phyloP scores from a whole-genome alignment of 1,139 yeast species.

The Barnettozyma hawaiiensis region DNA sequence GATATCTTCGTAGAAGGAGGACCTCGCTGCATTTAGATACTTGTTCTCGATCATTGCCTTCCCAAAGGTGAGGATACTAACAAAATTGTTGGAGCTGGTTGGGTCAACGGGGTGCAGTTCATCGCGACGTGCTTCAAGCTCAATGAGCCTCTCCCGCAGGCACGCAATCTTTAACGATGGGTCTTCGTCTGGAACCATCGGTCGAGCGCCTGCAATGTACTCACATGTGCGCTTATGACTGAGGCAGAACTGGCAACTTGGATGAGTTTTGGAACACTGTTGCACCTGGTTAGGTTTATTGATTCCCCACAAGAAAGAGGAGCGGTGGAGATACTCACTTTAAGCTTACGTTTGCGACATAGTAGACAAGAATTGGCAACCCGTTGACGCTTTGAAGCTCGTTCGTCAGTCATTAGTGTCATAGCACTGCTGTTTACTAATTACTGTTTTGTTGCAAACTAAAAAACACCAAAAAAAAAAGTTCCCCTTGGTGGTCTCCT shows the following conservation, averaged over 20 bases:
- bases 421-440: neutral
- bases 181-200: neutral
- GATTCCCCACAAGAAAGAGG: neutral
- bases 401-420: neutral
- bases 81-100: slow-evolving; percentile 1
- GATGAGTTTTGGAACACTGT: slow-evolving; percentile 1
- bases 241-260: slow-evolving; percentile 1
- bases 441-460: too few species aligned
- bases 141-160: neutral
- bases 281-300: neutral
- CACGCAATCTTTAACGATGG: neutral
- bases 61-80: neutral
- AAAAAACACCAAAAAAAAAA: too few species aligned
- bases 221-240: neutral
- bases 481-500: too few species aligned
- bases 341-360: slow-evolving; percentile 3
- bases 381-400: neutral
- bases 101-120: neutral
- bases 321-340: neutral
- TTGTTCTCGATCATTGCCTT: neutral
- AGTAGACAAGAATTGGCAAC: slow-evolving; percentile 1
- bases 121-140: neutral
- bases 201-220: neutral
- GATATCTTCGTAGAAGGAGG: neutral
- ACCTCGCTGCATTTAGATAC: neutral